These are phyloP conservation scores for Phaffomyces thermotolerans DNA, from an alignment of 805 yeast genomes.

Conservation along the genomic window DNA sequence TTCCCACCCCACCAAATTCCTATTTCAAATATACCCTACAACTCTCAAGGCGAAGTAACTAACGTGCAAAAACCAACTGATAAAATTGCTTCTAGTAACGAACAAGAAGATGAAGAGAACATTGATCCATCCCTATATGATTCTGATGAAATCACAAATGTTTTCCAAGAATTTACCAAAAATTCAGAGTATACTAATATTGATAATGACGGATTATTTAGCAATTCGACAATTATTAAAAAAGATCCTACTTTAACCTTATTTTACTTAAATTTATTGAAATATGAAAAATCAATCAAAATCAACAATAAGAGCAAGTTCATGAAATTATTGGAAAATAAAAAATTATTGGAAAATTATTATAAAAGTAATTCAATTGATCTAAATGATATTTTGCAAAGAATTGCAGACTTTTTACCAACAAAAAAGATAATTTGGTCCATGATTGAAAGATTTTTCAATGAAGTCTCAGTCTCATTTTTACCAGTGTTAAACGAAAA, in stretches of 20 bases:
- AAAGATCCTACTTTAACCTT: slow-evolving; percentile 15
- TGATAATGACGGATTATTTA: slow-evolving; percentile 19
- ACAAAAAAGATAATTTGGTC: slow-evolving; percentile 47
- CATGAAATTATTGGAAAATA: slow-evolving; percentile 12
- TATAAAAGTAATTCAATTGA: slow-evolving; percentile 12
- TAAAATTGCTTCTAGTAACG: background rate
- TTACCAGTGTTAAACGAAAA: slow-evolving; percentile 58
- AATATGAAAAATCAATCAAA: background rate
- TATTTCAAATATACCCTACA: background rate
- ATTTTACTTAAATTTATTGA: slow-evolving; percentile 11
- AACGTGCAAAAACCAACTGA: background rate
- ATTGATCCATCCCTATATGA: slow-evolving; percentile 14
- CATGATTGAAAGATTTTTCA: slow-evolving; percentile 45
- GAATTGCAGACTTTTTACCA: slow-evolving; percentile 40
- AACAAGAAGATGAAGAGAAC: slow-evolving; percentile 4
- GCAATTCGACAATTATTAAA: slow-evolving; percentile 10
- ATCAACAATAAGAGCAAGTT: slow-evolving; percentile 6
- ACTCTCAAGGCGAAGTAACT: background rate
- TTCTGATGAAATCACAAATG: slow-evolving; percentile 11
- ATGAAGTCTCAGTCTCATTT: slow-evolving; percentile 38
- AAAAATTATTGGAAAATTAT: slow-evolving; percentile 13
- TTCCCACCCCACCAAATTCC: background rate
- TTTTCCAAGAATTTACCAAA: slow-evolving; percentile 11
- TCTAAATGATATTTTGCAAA: slow-evolving; percentile 12
- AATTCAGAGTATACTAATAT: slow-evolving; percentile 10